Percentiles rank a stretch among this genome's conserved stretches.
Conservation (phyloP, 2,329 filamentous ascomycete species). For the Fusarium mundagurra region DNA sequence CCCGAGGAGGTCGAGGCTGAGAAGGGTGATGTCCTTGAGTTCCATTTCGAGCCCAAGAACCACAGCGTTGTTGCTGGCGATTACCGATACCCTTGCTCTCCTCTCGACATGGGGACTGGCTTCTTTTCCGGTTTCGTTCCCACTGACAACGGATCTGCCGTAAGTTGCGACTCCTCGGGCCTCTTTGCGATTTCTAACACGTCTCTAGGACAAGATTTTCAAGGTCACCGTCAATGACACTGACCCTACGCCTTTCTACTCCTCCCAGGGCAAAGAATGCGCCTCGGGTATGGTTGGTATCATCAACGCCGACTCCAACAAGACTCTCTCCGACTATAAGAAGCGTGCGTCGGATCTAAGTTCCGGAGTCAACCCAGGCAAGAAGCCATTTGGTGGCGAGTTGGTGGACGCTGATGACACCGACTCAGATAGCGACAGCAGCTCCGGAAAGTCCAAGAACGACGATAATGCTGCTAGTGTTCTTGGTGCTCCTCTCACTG, state of each 20-base stretch:
- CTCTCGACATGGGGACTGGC: constrained; percentile 45
- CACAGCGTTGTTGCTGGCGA: constrained; percentile 52
- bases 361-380: constrained; percentile 42
- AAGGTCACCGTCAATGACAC: constrained; percentile 47
- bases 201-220: constrained; percentile 48
- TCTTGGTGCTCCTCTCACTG: constrained; percentile 26
- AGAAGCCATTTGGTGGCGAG: constrained; percentile 44
- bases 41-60: constrained; percentile 50
- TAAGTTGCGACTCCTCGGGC: constrained; percentile 19
- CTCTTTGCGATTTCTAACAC: constrained; percentile 4
- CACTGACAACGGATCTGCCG: constrained; percentile 43
- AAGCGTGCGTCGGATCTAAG: constrained; percentile 42
- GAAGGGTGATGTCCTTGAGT: constrained; percentile 50
- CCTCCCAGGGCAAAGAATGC: constrained; percentile 52
- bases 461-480: constrained; percentile 28
- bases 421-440: constrained; percentile 6
- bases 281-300: constrained; percentile 53
- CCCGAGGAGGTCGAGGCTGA: constrained; percentile 47
- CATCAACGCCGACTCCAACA: constrained; percentile 46
- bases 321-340: constrained; percentile 47
- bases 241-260: constrained; percentile 51
- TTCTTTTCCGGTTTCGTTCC: constrained; percentile 52
- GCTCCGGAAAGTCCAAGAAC: constrained; percentile 18
- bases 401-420: constrained; percentile 38
- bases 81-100: constrained; percentile 50